Base-by-base conservation (phyloP, 1,139 yeast genomes). In the Blastobotrys capitulatus region DNA sequence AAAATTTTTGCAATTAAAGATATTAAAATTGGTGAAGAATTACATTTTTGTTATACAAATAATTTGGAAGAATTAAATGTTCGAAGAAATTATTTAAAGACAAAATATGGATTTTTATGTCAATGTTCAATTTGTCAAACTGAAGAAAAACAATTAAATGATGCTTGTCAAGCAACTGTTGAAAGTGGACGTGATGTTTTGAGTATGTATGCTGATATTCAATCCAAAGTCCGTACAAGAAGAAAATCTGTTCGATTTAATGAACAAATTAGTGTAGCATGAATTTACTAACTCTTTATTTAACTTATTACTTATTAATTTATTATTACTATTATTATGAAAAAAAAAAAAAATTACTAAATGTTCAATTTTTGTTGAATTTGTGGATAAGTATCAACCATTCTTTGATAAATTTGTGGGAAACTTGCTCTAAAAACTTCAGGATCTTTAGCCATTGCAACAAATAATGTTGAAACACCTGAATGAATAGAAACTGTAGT, bases 41-140 rank as follows among this genome's bases (percentile, higher is more conserved):
- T 87, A 44, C 71, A 79, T 0, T 80, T 86, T 1, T 74, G 85
- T 1, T 87, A 87, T 59, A 87, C 86, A 1, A 80, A 84, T 57
- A 87, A 90, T 1, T 65, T 71, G 9, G 82, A 79, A 59, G 78
- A 80, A 2, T 78, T 82, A 7, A 77, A 74, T 42, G 80, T 81
- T 55, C 77, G 96, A 57, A 82, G 80, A 60, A 68, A 86, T 54
- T 82, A 78, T 55, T 69, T 87, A 46, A 70, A 90, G 50, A 80
- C 81, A n/a, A 82, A 84, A 59, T 87, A 89, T 88, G 95, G 95
- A 5, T 87, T 87, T 63, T 60, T 76, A n/a, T 87, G 96, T 65
- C 68, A 64, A 25, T 87, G 96, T 64, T 57, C 65, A 9, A 78
- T 83, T 54, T 87, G 96, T 66, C 76, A 77, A 58, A 69, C 68